These are phyloP conservation scores for Chalciporus sphaerocephalus DNA, from an alignment of 768 basidiomycete genomes.

Conservation along the genomic window DNA sequence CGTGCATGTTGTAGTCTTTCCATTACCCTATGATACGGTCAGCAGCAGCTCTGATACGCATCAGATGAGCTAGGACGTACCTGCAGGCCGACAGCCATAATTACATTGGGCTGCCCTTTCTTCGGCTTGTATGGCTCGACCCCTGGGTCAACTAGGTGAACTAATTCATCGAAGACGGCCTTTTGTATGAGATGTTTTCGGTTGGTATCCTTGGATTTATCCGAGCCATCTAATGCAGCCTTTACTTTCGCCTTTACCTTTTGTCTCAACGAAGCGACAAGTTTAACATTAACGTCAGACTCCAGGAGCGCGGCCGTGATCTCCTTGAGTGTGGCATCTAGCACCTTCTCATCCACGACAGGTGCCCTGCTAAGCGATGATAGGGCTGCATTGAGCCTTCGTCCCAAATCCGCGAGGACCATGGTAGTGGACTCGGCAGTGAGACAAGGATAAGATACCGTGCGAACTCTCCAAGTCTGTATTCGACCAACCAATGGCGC, in stretches of 20 bases:
- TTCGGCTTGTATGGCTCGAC: conserved; percentile 94
- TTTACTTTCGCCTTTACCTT: conserved; percentile 92
- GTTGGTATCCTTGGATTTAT: conserved; percentile 76
- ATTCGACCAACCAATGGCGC: conserved; percentile 36
- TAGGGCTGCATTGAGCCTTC: conserved; percentile 89
- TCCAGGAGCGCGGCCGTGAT: conserved; percentile 91
- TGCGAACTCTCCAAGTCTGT: conserved; percentile 25
- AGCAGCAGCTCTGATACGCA: background rate
- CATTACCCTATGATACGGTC: conserved; percentile 68
- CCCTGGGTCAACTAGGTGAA: conserved; percentile 90
- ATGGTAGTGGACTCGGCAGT: conserved; percentile 43
- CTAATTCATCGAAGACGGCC: conserved; percentile 95
- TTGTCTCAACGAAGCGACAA: conserved; percentile 80
- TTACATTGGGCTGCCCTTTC: conserved; percentile 89
- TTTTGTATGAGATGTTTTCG: conserved; percentile 89
- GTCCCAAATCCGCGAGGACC: conserved; percentile 95
- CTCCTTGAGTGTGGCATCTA: conserved; percentile 92
- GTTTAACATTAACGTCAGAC: conserved; percentile 97
- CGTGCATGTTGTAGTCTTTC: conserved; percentile 98
- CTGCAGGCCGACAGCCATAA: conserved; percentile 98
- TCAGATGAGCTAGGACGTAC: conserved; percentile 38
- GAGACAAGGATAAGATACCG: conserved; percentile 9
- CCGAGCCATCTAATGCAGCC: conserved; percentile 65
- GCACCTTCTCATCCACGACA: conserved; percentile 89
- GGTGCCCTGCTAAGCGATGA: conserved; percentile 83